Base-by-base conservation (phyloP, 164 flowering plant genomes). In the Protea cynaroides region DNA sequence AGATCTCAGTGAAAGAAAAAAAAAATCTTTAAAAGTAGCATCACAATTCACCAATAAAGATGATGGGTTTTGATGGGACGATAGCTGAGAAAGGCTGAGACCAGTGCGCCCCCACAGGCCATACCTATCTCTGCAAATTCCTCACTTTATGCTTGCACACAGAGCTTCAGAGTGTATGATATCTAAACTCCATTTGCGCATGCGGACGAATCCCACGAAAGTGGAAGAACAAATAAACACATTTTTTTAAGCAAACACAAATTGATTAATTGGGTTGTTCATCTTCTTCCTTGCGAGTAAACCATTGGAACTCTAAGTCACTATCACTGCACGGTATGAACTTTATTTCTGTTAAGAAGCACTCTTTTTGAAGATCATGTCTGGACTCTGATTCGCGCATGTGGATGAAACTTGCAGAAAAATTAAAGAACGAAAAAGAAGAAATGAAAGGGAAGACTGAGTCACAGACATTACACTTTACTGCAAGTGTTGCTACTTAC, bases 201-300 rank as follows among this genome's bases (percentile, higher is more conserved):
- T 40, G 46, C 12, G 13, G 46, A 40, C 13, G 46, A 40, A 40
- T 40, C 72, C 79, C 82, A 73, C 80, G 76, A 79, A 84, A 79
- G 72, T 24, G 68, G 70, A 61, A 1, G 46, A 52, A 57, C 40
- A 54, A 38, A 49, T 13, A 49, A 8, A 22, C 8, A 25, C 22
- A 19, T n/a, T n/a, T n/a, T n/a, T n/a, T n/a, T n/a, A n/a, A 51
- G 43, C 3, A 53, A 21, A 25, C 21, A 11, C 14, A 18, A 25
- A 63, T 24, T n/a, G n/a, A 58, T 46, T 58, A 19, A 58, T 43
- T 47, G 12, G 53, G 34, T n/a, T n/a, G n/a, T 25, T 56, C 25
- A 47, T 46, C 52, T 10, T 24, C 46, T 46, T 46, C 8, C n/a
- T n/a, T n/a, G n/a, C n/a, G n/a, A n/a, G n/a, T n/a, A n/a, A n/a